Evolutionary conservation across 352 stramenopile species (phyloP).

Genomic region (Globisporangium nodosum): DNA sequence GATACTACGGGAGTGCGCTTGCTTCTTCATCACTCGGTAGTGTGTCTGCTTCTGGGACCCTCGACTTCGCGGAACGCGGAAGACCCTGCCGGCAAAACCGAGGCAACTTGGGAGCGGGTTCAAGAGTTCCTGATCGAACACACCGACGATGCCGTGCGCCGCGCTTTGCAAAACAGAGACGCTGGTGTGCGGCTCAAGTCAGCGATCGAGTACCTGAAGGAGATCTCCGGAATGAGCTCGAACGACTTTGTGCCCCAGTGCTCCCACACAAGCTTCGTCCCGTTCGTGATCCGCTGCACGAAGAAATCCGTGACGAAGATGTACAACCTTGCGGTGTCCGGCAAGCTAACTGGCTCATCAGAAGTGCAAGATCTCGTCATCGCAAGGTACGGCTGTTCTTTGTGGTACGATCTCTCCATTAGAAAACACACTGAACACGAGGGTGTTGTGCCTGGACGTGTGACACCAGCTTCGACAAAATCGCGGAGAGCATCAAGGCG

Average conservation of each 20-base stretch:
- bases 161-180: slow-evolving; percentile 1
- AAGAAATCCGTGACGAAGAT: slow-evolving; percentile 38
- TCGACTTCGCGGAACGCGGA: not conserved
- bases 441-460: not conserved
- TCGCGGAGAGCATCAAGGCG: slow-evolving; percentile 2
- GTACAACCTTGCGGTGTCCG: slow-evolving; percentile 33
- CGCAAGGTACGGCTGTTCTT: slow-evolving; percentile 24
- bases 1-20: not conserved
- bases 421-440: not conserved
- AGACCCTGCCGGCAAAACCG: not conserved
- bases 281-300: slow-evolving; percentile 31
- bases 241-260: not conserved
- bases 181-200: slow-evolving; percentile 9
- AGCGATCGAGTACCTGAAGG: slow-evolving; percentile 24
- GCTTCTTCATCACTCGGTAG: slow-evolving; percentile 7
- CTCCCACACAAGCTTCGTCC: slow-evolving; percentile 16
- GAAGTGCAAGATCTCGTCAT: slow-evolving; percentile 32
- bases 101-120: not conserved
- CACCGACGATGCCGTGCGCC: slow-evolving; percentile 2
- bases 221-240: slow-evolving; percentile 12
- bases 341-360: slow-evolving; percentile 15
- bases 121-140: not conserved
- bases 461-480: slow-evolving; percentile 16
- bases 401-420: slow-evolving; percentile 17
- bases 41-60: slow-evolving; percentile 4